Evolutionary conservation across 306 rosid species (phyloP).

Genomic region (Acacia confusa): DNA sequence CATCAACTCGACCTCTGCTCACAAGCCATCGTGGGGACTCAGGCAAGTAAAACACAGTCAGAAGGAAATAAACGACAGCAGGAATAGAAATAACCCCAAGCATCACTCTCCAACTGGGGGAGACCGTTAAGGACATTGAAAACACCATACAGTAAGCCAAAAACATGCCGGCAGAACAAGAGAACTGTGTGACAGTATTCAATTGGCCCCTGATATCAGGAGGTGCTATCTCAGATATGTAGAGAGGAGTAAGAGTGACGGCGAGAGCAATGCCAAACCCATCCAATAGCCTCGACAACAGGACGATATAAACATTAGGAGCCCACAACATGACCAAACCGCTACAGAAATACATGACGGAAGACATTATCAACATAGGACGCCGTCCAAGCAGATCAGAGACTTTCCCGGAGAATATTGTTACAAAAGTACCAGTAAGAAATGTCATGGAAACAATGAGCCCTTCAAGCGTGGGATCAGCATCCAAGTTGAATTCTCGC

Average conservation of each 20-base stretch:
- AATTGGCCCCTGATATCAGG: slow-evolving; percentile 88
- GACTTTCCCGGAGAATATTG: slow-evolving; percentile 79
- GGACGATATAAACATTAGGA: slow-evolving; percentile 69
- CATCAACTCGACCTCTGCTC: slow-evolving; percentile 79
- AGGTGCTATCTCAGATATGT: slow-evolving; percentile 94
- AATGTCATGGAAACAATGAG: slow-evolving; percentile 87
- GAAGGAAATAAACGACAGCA: slow-evolving; percentile 61
- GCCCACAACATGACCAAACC: slow-evolving; percentile 80
- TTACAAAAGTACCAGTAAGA: slow-evolving; percentile 78
- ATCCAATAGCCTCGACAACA: slow-evolving; percentile 68
- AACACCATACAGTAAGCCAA: slow-evolving; percentile 81
- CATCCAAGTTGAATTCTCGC: slow-evolving; percentile 67
- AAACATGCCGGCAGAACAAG: slow-evolving; percentile 92
- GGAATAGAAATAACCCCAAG: slow-evolving; percentile 77
- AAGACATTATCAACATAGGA: slow-evolving; percentile 73
- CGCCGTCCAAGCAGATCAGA: slow-evolving; percentile 90
- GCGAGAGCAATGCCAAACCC: slow-evolving; percentile 86
- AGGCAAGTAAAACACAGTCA: slow-evolving; percentile 74
- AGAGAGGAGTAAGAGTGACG: slow-evolving; percentile 72
- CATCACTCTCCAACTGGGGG: slow-evolving; percentile 90
- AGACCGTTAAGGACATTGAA: slow-evolving; percentile 63
- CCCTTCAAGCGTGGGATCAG: slow-evolving; percentile 84
- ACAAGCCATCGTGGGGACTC: slow-evolving; percentile 99
- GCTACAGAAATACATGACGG: slow-evolving; percentile 60
- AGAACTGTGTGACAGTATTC: slow-evolving; percentile 82